A percentile compares a stretch with the other conserved stretches of the same genome.
Evolutionary conservation across 2,329 filamentous ascomycete species (phyloP).

Genomic region (Beauveria brongniartii): DNA sequence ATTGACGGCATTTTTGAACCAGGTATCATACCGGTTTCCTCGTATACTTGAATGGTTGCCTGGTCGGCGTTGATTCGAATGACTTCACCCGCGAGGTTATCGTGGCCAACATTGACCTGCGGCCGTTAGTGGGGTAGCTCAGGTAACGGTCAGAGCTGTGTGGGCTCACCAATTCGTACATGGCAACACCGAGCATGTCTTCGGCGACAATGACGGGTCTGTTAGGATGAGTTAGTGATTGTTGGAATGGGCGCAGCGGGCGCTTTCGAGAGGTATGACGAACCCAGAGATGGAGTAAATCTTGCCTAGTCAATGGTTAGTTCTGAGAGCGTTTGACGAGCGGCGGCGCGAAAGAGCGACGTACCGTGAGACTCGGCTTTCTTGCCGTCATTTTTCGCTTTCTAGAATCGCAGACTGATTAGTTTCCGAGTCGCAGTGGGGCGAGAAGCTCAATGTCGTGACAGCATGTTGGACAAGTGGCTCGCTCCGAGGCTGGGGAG

Average conservation of each 20-base stretch:
- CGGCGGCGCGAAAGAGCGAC: conserved; percentile 12
- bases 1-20: neutral
- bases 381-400: conserved; percentile 28
- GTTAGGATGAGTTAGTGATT: conserved; percentile 23
- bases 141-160: neutral
- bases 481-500: conserved; percentile 12
- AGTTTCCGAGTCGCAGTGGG: conserved; percentile 16
- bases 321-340: neutral
- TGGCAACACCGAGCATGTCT: conserved; percentile 97
- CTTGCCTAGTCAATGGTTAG: conserved; percentile 37
- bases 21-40: conserved; percentile 73
- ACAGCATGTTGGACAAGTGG: conserved; percentile 8
- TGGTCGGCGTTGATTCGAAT: conserved; percentile 96
- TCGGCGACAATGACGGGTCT: conserved; percentile 94
- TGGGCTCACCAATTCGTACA: conserved; percentile 86
- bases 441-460: neutral
- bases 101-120: conserved; percentile 85
- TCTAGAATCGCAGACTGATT: conserved; percentile 18
- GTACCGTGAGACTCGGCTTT: conserved; percentile 34
- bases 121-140: conserved; percentile 7
- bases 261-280: conserved; percentile 23
- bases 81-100: conserved; percentile 90
- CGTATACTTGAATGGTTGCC: conserved; percentile 97
- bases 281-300: conserved; percentile 57
- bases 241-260: conserved; percentile 1